Percentiles rank a stretch among this genome's conserved stretches.
Evolutionary conservation across 371 early-diverging fungal genomes (phyloP).

Genomic region (Mucor ambiguus): DNA sequence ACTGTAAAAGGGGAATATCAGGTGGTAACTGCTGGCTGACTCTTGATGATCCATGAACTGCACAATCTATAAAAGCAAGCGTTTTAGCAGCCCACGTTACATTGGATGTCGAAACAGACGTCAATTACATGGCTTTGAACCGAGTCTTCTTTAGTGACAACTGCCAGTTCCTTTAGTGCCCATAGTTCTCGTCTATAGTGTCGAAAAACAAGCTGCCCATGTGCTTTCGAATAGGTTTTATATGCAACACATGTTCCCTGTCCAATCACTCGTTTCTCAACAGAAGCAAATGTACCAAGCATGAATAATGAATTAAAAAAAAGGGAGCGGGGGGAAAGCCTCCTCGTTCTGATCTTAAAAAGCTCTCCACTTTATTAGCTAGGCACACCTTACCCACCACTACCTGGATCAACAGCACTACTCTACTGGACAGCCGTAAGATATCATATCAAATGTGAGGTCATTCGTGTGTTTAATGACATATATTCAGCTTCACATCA

Average conservation of each 20-base stretch:
- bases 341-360: too few relatives aligned
- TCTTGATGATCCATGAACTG: conserved; percentile 29
- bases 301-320: neutral
- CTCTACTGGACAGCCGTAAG: too few relatives aligned
- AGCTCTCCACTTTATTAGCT: too few relatives aligned
- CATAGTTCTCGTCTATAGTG: conserved; percentile 45
- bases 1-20: conserved; percentile 39
- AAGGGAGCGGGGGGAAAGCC: neutral
- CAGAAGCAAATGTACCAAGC: conserved; percentile 38
- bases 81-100: neutral
- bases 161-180: conserved; percentile 30
- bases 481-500: neutral
- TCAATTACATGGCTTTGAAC: conserved; percentile 31
- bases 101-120: neutral
- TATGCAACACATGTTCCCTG: conserved; percentile 31
- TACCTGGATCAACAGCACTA: too few relatives aligned
- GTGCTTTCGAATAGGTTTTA: conserved; percentile 41
- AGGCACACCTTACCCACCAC: too few relatives aligned
- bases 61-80: conserved; percentile 26
- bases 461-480: neutral
- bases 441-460: neutral
- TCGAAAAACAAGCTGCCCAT: conserved; percentile 32
- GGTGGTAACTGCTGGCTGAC: conserved; percentile 12
- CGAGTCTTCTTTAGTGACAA: conserved; percentile 23
- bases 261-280: conserved; percentile 25